phyloP scores from a whole-genome alignment of 2,329 filamentous ascomycete genomes.

The Fusarium burgessii region DNA sequence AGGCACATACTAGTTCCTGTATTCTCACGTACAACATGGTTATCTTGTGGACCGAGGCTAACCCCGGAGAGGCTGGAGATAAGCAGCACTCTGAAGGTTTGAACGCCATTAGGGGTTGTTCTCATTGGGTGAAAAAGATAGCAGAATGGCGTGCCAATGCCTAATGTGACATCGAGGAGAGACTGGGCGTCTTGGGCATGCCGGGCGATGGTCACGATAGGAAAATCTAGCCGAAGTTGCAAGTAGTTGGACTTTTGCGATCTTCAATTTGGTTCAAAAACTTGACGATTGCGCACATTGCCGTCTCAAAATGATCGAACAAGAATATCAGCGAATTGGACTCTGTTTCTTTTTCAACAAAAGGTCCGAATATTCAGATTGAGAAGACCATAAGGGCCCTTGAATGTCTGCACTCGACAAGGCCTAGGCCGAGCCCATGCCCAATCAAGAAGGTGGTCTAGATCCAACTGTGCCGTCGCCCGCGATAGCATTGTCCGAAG shows the following conservation, averaged over 20 bases:
- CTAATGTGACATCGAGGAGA: constrained; percentile 19
- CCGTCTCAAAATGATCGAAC: constrained; percentile 10
- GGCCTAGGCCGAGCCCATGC: constrained; percentile 21
- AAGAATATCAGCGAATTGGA: constrained; percentile 8
- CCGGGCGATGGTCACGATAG: not conserved
- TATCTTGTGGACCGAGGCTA: constrained; percentile 42
- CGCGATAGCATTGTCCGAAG: constrained; percentile 21
- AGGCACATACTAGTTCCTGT: not conserved
- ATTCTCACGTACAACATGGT: constrained; percentile 28
- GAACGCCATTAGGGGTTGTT: constrained; percentile 26
- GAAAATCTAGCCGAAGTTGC: not conserved
- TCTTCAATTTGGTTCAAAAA: not conserved
- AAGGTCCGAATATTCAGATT: constrained; percentile 43
- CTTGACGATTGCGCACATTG: not conserved
- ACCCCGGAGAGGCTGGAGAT: constrained; percentile 45
- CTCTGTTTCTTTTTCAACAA: constrained; percentile 26
- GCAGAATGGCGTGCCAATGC: constrained; percentile 36
- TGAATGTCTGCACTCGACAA: constrained; percentile 25
- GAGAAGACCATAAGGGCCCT: constrained; percentile 23
- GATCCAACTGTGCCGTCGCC: constrained; percentile 30
- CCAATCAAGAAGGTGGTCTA: constrained; percentile 33
- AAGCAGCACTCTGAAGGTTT: constrained; percentile 37
- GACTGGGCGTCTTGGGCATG: not conserved
- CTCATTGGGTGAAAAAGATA: constrained; percentile 33
- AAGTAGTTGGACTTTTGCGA: not conserved